A percentile compares a stretch with the other conserved stretches of the same genome.
These are phyloP conservation scores for Lasiodiplodia gonubiensis DNA, from an alignment of 2,329 filamentous ascomycete species.

Conservation along the genomic window DNA sequence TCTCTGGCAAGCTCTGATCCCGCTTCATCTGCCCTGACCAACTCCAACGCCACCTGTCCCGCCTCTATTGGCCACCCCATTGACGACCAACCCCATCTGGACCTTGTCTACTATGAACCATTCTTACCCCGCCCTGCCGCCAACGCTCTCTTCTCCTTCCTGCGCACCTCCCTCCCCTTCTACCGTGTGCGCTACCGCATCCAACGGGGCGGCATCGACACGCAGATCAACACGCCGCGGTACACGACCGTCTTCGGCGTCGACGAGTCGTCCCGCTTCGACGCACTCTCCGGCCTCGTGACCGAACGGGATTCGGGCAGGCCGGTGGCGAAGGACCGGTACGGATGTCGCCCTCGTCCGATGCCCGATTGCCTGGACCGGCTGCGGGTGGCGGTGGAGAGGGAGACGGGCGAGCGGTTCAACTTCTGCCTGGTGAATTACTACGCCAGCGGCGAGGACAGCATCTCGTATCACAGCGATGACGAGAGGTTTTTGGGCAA, in stretches of 20 bases:
- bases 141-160: constrained; percentile 69
- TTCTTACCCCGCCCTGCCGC: constrained; percentile 67
- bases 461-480: constrained; percentile 80
- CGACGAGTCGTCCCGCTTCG: constrained; percentile 68
- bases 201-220: constrained; percentile 67
- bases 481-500: constrained; percentile 77
- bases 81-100: constrained; percentile 71
- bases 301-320: constrained; percentile 52
- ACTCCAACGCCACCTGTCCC: constrained; percentile 47
- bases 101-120: constrained; percentile 77
- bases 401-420: constrained; percentile 68
- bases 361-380: constrained; percentile 72
- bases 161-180: constrained; percentile 74
- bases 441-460: constrained; percentile 77
- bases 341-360: constrained; percentile 68
- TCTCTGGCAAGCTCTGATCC: neutral
- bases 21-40: constrained; percentile 11
- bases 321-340: constrained; percentile 54
- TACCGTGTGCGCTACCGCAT: constrained; percentile 78
- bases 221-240: constrained; percentile 66
- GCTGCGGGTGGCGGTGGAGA: constrained; percentile 68
- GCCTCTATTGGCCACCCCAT: constrained; percentile 61
- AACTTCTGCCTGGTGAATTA: constrained; percentile 86
- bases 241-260: constrained; percentile 67
- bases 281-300: constrained; percentile 32